Percentiles rank a stretch among this genome's conserved stretches.
Evolutionary conservation across 306 rosid genomes (phyloP).

Genomic region (Senna tora): DNA sequence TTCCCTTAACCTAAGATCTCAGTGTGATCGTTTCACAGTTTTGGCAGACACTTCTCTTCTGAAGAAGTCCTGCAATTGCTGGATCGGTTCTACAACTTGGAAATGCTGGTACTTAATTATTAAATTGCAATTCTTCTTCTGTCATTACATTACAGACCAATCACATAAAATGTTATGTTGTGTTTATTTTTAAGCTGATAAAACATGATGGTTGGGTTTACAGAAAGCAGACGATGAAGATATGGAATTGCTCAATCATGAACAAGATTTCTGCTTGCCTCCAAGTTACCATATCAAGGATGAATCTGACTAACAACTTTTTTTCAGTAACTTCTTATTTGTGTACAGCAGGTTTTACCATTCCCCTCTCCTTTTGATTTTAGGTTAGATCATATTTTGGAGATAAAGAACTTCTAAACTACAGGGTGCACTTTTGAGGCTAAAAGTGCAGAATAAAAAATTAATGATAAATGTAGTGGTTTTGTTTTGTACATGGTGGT

Average conservation of each 20-base stretch:
- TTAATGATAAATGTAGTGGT: not conserved
- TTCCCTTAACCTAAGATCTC: constrained; percentile 25
- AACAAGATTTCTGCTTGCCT: constrained; percentile 91
- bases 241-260: constrained; percentile 66
- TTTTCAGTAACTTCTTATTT: constrained; percentile 44
- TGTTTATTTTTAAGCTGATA: constrained; percentile 35
- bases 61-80: constrained; percentile 93
- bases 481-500: constrained; percentile 2
- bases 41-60: constrained; percentile 77
- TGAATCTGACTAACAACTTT: constrained; percentile 52
- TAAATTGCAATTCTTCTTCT: constrained; percentile 1
- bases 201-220: constrained; percentile 22
- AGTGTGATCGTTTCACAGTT: constrained; percentile 53
- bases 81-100: constrained; percentile 94
- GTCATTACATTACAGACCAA: not conserved
- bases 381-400: constrained; percentile 30
- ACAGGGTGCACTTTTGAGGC: constrained; percentile 2
- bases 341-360: constrained; percentile 36
- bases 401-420: constrained; percentile 1
- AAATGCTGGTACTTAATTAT: constrained; percentile 74
- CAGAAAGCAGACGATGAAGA: constrained; percentile 97
- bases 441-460: not conserved
- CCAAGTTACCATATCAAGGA: constrained; percentile 79
- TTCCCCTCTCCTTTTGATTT: constrained; percentile 14
- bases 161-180: constrained; percentile 20